Base-by-base conservation (phyloP, 495 filamentous ascomycete species). In the Neurospora sublineolata region DNA sequence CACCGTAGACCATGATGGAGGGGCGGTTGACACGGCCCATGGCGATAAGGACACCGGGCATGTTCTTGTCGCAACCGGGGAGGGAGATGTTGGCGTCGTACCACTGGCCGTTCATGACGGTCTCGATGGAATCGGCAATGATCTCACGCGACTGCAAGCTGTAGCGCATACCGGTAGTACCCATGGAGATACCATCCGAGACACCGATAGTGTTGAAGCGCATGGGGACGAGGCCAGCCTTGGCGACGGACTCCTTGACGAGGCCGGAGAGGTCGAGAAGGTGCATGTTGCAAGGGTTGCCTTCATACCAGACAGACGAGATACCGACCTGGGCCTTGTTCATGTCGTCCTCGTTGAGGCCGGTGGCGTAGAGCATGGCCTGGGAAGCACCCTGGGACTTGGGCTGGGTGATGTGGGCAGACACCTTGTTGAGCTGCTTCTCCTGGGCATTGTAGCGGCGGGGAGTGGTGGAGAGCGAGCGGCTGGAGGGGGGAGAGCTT, bases 31-130 rank as follows among this genome's bases (percentile, higher is more conserved):
- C 89, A 68, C 95, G 87, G 37, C 93, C 95, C 95, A 97, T 97
- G 52, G 95, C 96, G 84, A 99, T 99, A 72, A 97, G 82, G 41
- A 97, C 95, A 82, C 95, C 95, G 8, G 95, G 95, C 96, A 99
- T 97, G 82, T 99, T 99, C 90, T 99, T 99, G 86, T 99, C 96
- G 81, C 95, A 99, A 46, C 95, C 95, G n/a, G 95, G 95, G 76
- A 99, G 92, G 23, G 93, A 96, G 79, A 99, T 93, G 80, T 98
- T 98, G 78, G 92, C 95, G 81, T 99, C 95, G 80, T 99, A 99
- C 96, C 95, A 99, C 85, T 99, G 95, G 14, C 93, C 95, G 68
- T 93, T 88, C 95, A 99, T 99, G 46, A 98, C 95, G 8, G 96
- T 98, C 86, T 99, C 96, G 76, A 99, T 95, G 40, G 91, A 94